phyloP scores from a whole-genome alignment of 2,329 filamentous ascomycete genomes.

The Aaosphaeria pasadenensis region DNA sequence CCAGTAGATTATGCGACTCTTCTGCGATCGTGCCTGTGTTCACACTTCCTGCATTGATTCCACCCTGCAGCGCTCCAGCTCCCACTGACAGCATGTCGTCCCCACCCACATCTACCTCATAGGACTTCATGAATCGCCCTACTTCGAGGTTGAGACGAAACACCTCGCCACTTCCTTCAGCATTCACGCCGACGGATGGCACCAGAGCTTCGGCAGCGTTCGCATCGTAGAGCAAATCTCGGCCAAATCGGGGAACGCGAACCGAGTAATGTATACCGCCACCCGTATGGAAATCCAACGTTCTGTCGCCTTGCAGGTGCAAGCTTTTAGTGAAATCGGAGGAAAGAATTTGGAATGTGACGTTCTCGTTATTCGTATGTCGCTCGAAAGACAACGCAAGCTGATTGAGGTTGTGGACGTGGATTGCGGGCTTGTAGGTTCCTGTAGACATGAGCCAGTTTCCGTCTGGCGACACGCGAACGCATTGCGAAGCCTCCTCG shows the following conservation, averaged over 20 bases:
- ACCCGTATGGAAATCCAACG: slow-evolving; percentile 88
- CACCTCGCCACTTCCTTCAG: slow-evolving; percentile 84
- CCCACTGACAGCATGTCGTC: slow-evolving; percentile 68
- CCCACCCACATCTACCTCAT: slow-evolving; percentile 83
- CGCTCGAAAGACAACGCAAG: slow-evolving; percentile 90
- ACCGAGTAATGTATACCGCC: slow-evolving; percentile 83
- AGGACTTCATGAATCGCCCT: slow-evolving; percentile 91
- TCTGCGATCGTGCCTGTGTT: slow-evolving; percentile 87
- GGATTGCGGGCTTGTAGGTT: slow-evolving; percentile 46
- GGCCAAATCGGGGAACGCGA: slow-evolving; percentile 88
- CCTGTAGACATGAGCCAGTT: slow-evolving; percentile 97
- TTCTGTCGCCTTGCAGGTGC: slow-evolving; percentile 88
- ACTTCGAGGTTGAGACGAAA: slow-evolving; percentile 89
- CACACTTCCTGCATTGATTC: slow-evolving; percentile 79
- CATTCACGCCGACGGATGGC: slow-evolving; percentile 82
- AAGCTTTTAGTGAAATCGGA: slow-evolving; percentile 91
- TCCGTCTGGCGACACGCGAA: slow-evolving; percentile 89
- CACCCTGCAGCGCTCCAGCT: slow-evolving; percentile 77
- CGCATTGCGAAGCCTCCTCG: slow-evolving; percentile 87
- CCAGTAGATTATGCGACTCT: slow-evolving; percentile 81
- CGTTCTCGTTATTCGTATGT: slow-evolving; percentile 88
- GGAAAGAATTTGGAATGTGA: slow-evolving; percentile 84
- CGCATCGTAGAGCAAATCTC: slow-evolving; percentile 82
- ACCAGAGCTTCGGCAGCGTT: slow-evolving; percentile 81
- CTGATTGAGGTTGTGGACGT: slow-evolving; percentile 92